Evolutionary conservation across 2,329 filamentous ascomycete genomes (phyloP), one percentile per base, ranked within the genome.

Genomic region (Aplosporella prunicola): DNA sequence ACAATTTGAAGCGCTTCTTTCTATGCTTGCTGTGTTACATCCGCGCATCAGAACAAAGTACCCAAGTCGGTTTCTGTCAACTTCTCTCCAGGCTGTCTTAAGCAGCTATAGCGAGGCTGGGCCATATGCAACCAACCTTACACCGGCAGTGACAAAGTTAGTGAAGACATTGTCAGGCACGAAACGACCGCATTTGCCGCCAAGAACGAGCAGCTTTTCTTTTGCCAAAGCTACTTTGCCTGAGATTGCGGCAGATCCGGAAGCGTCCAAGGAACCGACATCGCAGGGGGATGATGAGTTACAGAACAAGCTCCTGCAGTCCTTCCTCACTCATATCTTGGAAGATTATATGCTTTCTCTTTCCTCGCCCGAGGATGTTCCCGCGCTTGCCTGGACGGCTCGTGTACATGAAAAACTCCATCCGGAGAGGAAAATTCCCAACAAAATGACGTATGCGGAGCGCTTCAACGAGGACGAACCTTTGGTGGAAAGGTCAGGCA

Each of bases 1-100:
- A 34, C 77, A 77, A 45, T 87, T 87, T 54, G 74, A 82, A 46
- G 71, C 74, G 5, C 64, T 89, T 3, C 68, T 87, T 20, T 76
- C 75, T 31, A 77, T 88, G 67, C 69, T 91, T 9, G 71, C 76
- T 20, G 80, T 83, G 40, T 63, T 89, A 9, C 82, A 88, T 57
- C 72, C 71, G 38, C 71, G 84, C 42, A 78, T 91, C 53, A 78
- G 80, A 60, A 84, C 84, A 5, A 83, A 81, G 55, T 78, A 77
- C 44, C 83, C 84, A 2, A 87, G 82, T 32, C 73, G 82, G 22
- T 91, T 89, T 58, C 68, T 91, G 14, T 82, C 81, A 35, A 78
- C 78, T 0, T 82, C 80, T n/a, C 65, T 91, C 11, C 76, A 82
- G 45, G 80, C 82, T 17, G 75, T 88, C 32, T 69, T 80, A 38